Base-by-base conservation (phyloP, 2,329 filamentous ascomycete genomes). In the Phaeosphaeriaceae sp. region DNA sequence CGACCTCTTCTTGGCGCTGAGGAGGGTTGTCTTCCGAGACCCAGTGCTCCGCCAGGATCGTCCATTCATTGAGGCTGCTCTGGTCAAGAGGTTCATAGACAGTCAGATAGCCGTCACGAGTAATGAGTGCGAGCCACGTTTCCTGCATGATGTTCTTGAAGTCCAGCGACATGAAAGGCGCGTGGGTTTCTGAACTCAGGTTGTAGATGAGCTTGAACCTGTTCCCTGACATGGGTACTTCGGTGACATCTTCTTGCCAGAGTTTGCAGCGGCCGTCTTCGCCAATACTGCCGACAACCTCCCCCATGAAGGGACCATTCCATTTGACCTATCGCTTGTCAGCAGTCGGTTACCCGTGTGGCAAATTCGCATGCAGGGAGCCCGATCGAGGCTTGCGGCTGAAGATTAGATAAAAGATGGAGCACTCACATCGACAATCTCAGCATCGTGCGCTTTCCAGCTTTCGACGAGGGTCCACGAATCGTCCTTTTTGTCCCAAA, bases 221-320 rank as follows among this genome's bases (percentile, higher is more conserved):
- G 31, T 91, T 88, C 31, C 93, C 92, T 36, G 86, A 88, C 57
- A 85, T 84, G 0, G 89, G 88, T 1, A 91, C 85, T 49, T 95
- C 90, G 1, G 89, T 90, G 17, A 91, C 88, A 78, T 97, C 92
- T 80, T 97, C 94, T 60, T 91, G 89, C 94, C 94, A 98, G 64
- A 98, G 84, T 75, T 93, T 92, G 82, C 96, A 92, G 76, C 89
- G 89, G 71, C 94, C 92, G 70, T 97, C 94, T 71, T 94, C 91
- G 62, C 91, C 92, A 58, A 97, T 90, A 53, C 91, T 96, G 56
- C 90, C 93, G 67, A 98, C 83, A 69, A 96, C 87, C 73, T 95
- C 92, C 66, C 95, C 95, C 58, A 95, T 89, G 62, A 91, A 94
- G 0, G 93, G 91, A 1, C 93, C 92, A 56, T 96, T 91, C 93